These are phyloP conservation scores for Isabelozyma gotoi DNA, from an alignment of 805 yeast species.

Conservation along the genomic window DNA sequence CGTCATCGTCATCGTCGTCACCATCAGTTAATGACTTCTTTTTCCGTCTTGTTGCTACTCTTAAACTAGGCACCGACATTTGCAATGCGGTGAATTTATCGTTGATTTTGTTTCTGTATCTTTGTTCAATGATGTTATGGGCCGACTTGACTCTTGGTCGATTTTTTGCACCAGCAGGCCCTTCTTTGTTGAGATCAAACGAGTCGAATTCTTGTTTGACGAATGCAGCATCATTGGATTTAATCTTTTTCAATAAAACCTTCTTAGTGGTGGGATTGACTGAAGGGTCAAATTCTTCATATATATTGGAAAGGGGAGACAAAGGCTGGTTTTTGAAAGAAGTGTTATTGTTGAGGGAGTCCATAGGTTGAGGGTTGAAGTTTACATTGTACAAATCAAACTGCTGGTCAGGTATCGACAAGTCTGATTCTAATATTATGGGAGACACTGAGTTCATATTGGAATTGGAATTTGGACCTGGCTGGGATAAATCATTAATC, in stretches of 20 bases:
- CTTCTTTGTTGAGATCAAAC: slow-evolving; percentile 41
- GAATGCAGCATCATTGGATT: neutral
- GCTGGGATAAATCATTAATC: neutral
- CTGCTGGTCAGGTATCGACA: neutral
- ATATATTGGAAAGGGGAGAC: neutral
- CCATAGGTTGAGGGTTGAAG: neutral
- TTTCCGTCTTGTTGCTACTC: slow-evolving; percentile 27
- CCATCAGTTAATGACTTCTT: slow-evolving; percentile 11
- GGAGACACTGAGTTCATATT: neutral
- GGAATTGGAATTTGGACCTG: neutral
- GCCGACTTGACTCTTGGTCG: slow-evolving; percentile 29
- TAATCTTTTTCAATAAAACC: neutral
- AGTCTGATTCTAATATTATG: neutral
- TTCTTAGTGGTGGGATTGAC: neutral
- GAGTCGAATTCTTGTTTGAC: slow-evolving; percentile 23
- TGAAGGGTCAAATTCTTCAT: neutral
- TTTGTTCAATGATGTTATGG: slow-evolving; percentile 43
- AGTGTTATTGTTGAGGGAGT: neutral
- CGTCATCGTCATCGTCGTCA: slow-evolving; percentile 11
- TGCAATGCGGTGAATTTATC: slow-evolving; percentile 40
- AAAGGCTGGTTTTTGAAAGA: neutral
- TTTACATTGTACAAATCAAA: neutral
- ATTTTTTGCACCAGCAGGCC: neutral
- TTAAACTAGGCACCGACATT: slow-evolving; percentile 38
- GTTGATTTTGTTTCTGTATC: slow-evolving; percentile 43